Base-by-base conservation (phyloP, 768 basidiomycete genomes). In the Boletus speciosus region DNA sequence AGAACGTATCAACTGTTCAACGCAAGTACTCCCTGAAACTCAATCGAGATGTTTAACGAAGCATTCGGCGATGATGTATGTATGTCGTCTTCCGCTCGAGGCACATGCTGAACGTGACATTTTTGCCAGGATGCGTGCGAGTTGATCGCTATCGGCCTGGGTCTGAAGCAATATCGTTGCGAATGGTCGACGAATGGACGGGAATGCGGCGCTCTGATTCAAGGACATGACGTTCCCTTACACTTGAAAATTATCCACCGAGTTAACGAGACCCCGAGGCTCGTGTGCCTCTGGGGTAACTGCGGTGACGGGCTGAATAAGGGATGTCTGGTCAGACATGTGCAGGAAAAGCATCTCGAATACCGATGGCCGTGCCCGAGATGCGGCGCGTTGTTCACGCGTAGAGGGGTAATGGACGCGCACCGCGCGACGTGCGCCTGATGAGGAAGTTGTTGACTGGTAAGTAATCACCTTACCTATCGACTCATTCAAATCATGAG, bases 331-430 rank as follows among this genome's bases (percentile, higher is more conserved):
- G 49, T 56, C 5, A 40, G 69, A 1, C 67, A 69, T 23, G 50
- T 71, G 3, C 52, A 65, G 37, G 67, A 67, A 14, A 57, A 1
- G 6, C 69, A 69, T 38, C 58, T 71, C 6, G 49, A 25, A 15
- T 59, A 54, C 35, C 40, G 39, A 1, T 67, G 69, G 65, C 58
- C 67, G 0, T 69, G 67, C 25, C 55, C 62, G 1, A 57, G 9
- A 3, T 69, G 67, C 14, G 8, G 6, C 3, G 3, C 31, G 1
- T 1, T 49, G 1, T 69, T 65, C 49, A 71, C 55, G 1, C 69
- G 67, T 5, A 43, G 56, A 34, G 54, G 59, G 2, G 56, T 54
- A 1, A 51, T 71, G 62, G 52, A 59, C 0, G 0, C 23, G 1
- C 68, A 70, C 19, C 58, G 57, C 29, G 16, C 11, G 10, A 10